Base-by-base conservation (phyloP, 345 rosid genomes). In the Zanthoxylum bungeanum region DNA sequence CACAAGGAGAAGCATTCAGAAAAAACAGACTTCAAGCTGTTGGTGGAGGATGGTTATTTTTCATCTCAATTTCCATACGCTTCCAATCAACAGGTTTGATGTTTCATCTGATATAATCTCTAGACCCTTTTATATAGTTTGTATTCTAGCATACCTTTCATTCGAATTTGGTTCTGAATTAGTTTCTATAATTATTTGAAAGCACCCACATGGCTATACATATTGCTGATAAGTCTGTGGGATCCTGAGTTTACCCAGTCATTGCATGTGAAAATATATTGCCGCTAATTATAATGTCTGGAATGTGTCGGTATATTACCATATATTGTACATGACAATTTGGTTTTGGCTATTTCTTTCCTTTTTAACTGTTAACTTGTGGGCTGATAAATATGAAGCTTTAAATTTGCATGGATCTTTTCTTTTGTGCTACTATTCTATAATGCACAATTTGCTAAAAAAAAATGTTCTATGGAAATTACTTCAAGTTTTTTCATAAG, bases 21-120 rank as follows among this genome's bases (percentile, higher is more conserved):
- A 63, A 9, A n/a, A 9, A 55, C 28, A 1, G 50, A 17, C 56
- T 16, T 64, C 74, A 31, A 30, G 21, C 52, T 62, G 34, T 49
- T 49, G 40, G 7, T 51, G 19, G 59, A 70, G 58, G 71, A 49
- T 51, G 68, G 75, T 14, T 9, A 53, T 39, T 37, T 49, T 76
- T 61, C 73, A 50, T 71, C 66, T 51, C 33, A 17, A 44, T 47
- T 64, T 25, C 22, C 27, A 9, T 65, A 72, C 39, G 14, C 71
- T 69, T 73, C 63, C 21, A 19, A 36, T 60, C 70, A 19, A 60
- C 78, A 85, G 89, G 89, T 85, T 50, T 37, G 74, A 34, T 78
- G 65, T 66, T 47, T 37, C 68, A 50, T 62, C 56, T 47, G 39
- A 19, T 37, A 16, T 25, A 46, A 55, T 25, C 2, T 50, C 14